Percentiles rank a stretch among this genome's conserved stretches.
Conservation (phyloP, 306 rosid genomes). For the Prosopis cineraria region DNA sequence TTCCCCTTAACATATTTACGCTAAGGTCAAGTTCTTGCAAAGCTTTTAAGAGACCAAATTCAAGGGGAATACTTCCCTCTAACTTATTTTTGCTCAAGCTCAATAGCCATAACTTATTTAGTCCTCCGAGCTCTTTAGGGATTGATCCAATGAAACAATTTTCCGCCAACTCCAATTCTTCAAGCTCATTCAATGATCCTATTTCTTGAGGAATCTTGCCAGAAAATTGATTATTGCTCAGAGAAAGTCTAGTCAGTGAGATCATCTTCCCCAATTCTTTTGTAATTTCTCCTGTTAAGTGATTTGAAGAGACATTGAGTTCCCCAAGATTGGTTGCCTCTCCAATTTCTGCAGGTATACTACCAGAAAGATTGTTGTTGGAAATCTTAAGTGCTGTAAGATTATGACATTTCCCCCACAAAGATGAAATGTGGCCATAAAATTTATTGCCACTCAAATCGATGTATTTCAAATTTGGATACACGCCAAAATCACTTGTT, state of each 20-base stretch:
- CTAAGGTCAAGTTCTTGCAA: constrained; percentile 40
- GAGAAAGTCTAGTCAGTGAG: not conserved
- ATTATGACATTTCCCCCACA: constrained; percentile 20
- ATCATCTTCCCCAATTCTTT: not conserved
- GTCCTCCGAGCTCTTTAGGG: constrained; percentile 9
- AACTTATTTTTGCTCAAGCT: constrained; percentile 32
- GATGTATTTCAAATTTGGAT: constrained; percentile 32
- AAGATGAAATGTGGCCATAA: constrained; percentile 30
- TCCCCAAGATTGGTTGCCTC: not conserved
- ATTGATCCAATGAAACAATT: not conserved
- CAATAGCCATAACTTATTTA: not conserved
- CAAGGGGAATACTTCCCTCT: not conserved
- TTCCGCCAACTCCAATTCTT: not conserved
- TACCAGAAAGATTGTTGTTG: not conserved
- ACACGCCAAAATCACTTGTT: constrained; percentile 40
- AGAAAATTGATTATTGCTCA: not conserved
- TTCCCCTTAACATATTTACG: constrained; percentile 22
- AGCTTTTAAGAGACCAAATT: not conserved
- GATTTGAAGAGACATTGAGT: not conserved
- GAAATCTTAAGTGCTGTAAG: not conserved
- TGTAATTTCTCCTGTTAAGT: not conserved
- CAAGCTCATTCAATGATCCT: not conserved
- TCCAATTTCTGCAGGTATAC: not conserved
- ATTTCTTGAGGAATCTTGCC: not conserved
- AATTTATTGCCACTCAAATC: constrained; percentile 36